Base-by-base conservation (phyloP, 2,329 filamentous ascomycete species). In the Alternaria hordeiaustralica region DNA sequence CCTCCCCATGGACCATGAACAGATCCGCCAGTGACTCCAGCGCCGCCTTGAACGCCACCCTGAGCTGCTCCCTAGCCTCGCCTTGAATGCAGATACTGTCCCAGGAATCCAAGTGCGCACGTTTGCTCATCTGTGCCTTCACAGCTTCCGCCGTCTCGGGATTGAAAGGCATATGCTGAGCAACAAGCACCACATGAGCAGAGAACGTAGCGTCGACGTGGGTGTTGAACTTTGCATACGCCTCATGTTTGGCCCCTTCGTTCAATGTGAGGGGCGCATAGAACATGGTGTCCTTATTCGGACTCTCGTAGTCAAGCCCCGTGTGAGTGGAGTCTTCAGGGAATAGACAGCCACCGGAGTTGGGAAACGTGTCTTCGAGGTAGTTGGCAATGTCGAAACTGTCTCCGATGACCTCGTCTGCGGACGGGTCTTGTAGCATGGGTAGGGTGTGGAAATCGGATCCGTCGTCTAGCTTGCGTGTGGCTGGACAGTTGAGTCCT, bases 361-460 rank as follows among this genome's bases (percentile, higher is more conserved):
- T 61, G 0, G 87, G 86, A 58, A 86, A 88, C 0, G 74, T 81
- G 1, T 82, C 77, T 23, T 90, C 84, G 2, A 91, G 81, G 69
- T 89, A 86, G 25, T 84, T 76, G 7, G 89, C 89, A 63, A 91
- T 91, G 56, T 90, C 89, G 71, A 90, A 89, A 3, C 88, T 87
- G 77, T 91, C 89, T 6, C 89, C 89, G 3, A 90, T 59, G 0
- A 81, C 55, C 0, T 76, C 62, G 6, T 70, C 71, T 0, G 82
- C 84, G 18, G 70, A 59, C 0, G 80, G 73, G 55, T 90, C 86
- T 1, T 79, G 69, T 21, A 90, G 74, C 45, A 90, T 82, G 2
- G 89, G 89, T 0, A 91, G 82, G 3, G 89, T 91, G 76, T 83
- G 83, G 78, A 83, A 90, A 69, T 88, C 86, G 33, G 78, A 80